Percentiles rank a stretch among this genome's conserved stretches.
These are phyloP conservation scores for Penicillium sp. DNA, from an alignment of 2,329 filamentous ascomycete species.

Conservation along the genomic window DNA sequence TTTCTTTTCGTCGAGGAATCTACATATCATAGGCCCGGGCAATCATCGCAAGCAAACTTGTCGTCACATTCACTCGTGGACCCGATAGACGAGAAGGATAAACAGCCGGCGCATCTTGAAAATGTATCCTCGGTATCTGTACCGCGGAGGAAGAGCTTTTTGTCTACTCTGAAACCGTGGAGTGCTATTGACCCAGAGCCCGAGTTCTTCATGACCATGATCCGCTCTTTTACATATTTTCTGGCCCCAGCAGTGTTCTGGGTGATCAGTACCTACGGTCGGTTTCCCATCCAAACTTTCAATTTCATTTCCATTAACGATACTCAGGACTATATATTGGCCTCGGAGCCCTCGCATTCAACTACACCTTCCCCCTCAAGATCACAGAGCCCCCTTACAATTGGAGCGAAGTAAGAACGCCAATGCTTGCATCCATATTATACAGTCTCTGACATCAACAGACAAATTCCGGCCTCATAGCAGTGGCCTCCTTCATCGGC, in stretches of 20 bases:
- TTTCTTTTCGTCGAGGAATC: slow-evolving; percentile 60
- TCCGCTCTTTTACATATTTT: slow-evolving; percentile 47
- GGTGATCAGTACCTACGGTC: slow-evolving; percentile 49
- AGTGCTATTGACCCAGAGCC: slow-evolving; percentile 41
- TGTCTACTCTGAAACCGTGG: slow-evolving; percentile 44
- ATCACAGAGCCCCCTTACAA: slow-evolving; percentile 45
- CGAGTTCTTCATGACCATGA: slow-evolving; percentile 45
- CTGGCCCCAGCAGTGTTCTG: slow-evolving; percentile 48
- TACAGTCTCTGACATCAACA: slow-evolving; percentile 7
- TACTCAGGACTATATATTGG: slow-evolving; percentile 42
- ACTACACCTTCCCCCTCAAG: slow-evolving; percentile 48
- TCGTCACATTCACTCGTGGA: slow-evolving; percentile 3
- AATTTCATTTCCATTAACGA: background rate
- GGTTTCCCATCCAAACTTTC: background rate
- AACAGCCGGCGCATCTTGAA: slow-evolving; percentile 19
- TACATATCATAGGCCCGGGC: slow-evolving; percentile 44
- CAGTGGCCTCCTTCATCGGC: slow-evolving; percentile 37
- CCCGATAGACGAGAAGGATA: background rate
- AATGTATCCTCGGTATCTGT: slow-evolving; percentile 19
- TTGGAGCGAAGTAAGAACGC: slow-evolving; percentile 39
- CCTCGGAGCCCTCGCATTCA: slow-evolving; percentile 48
- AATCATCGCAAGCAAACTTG: slow-evolving; percentile 13
- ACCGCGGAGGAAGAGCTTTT: slow-evolving; percentile 41
- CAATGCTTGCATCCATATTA: too few species aligned
- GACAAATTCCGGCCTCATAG: slow-evolving; percentile 45